Conservation (phyloP, 495 filamentous ascomycete species). For the Annulohypoxylon nitens region DNA sequence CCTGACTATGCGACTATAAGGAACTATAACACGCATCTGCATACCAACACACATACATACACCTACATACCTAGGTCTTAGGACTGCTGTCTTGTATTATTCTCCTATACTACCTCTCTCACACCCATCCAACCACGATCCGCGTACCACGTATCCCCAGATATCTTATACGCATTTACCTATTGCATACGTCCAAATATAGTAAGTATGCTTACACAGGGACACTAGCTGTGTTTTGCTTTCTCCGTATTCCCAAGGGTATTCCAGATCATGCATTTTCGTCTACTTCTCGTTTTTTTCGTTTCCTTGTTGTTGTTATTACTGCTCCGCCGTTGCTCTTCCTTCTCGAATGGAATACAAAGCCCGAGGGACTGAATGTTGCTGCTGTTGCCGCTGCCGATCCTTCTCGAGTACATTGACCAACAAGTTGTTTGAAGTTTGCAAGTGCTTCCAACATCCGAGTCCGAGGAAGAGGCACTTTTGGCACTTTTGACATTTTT, state of each 20-base stretch:
- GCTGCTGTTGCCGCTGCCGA: not conserved
- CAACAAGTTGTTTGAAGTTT: slow-evolving; percentile 1
- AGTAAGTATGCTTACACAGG: slow-evolving; percentile 15
- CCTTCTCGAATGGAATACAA: not conserved
- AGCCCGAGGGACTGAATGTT: not conserved
- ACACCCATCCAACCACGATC: slow-evolving; percentile 1
- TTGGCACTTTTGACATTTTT: slow-evolving; percentile 3
- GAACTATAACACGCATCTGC: not conserved
- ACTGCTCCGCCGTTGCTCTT: not conserved
- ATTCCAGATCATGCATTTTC: slow-evolving; percentile 8
- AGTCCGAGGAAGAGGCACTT: slow-evolving; percentile 16
- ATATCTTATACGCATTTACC: slow-evolving; percentile 7
- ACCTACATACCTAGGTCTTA: not conserved
- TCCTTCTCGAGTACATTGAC: not conserved
- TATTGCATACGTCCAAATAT: slow-evolving; percentile 28
- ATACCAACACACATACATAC: slow-evolving; percentile 1
- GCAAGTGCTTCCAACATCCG: slow-evolving; percentile 4
- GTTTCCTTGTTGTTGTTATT: not conserved
- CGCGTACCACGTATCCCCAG: slow-evolving; percentile 7
- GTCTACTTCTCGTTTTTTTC: slow-evolving; percentile 7
- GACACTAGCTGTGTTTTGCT: slow-evolving; percentile 12
- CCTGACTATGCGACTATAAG: slow-evolving; percentile 21
- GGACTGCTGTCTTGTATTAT: not conserved
- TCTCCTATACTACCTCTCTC: not conserved
- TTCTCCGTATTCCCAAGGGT: slow-evolving; percentile 12